Evolutionary conservation across 352 stramenopile genomes (phyloP).

Genomic region (Achlya hypogyna): DNA sequence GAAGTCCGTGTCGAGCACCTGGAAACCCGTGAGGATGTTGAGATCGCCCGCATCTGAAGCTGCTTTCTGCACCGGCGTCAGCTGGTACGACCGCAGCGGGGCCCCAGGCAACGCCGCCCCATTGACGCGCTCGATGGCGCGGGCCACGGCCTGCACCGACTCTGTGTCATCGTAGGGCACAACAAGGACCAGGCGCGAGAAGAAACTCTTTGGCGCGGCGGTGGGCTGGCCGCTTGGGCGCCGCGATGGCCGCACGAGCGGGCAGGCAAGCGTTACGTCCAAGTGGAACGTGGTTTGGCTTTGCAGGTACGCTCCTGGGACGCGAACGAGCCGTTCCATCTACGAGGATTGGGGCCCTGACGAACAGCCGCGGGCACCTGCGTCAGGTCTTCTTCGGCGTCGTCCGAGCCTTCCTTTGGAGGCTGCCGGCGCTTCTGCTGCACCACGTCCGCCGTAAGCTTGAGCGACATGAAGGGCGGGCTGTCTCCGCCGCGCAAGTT

Average conservation of each 20-base stretch:
- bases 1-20: conserved; percentile 78
- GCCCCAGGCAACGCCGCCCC: conserved; percentile 33
- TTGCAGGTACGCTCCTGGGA: conserved; percentile 45
- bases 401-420: conserved; percentile 30
- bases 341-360: conserved; percentile 26
- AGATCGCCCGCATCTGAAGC: conserved; percentile 46
- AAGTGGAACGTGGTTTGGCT: conserved; percentile 36
- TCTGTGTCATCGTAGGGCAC: conserved; percentile 69
- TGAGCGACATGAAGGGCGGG: conserved; percentile 32
- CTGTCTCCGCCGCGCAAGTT: conserved; percentile 22
- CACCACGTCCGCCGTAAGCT: conserved; percentile 43
- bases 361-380: not conserved
- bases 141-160: conserved; percentile 39
- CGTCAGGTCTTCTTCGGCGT: conserved; percentile 18
- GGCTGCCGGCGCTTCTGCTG: conserved; percentile 41
- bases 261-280: conserved; percentile 33
- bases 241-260: conserved; percentile 18
- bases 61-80: conserved; percentile 44
- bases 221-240: not conserved
- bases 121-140: conserved; percentile 62
- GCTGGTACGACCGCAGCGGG: conserved; percentile 71
- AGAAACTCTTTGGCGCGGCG: conserved; percentile 27
- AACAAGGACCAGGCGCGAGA: conserved; percentile 71
- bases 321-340: conserved; percentile 38
- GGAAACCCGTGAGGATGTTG: conserved; percentile 79